phyloP scores from a whole-genome alignment of 345 rosid genomes.

The Brassica cretica region DNA sequence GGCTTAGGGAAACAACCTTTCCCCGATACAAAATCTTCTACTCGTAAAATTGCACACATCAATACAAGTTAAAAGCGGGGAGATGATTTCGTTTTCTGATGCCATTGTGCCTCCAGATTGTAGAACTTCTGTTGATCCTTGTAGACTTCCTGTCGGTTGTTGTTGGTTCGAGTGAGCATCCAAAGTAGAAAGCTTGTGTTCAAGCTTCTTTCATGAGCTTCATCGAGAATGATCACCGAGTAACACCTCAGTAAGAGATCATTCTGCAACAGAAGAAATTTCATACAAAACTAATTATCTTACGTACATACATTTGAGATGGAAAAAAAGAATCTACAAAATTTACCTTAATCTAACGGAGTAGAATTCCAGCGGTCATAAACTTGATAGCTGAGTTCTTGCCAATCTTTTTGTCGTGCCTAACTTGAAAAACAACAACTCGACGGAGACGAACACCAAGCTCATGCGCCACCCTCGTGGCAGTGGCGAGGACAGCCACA shows the following conservation, averaged over 20 bases:
- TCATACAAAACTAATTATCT: background rate
- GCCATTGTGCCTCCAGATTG: background rate
- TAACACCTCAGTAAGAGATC: background rate
- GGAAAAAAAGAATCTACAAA: background rate
- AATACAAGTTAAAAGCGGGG: constrained; percentile 20
- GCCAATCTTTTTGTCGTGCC: constrained; percentile 89
- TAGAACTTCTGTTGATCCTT: background rate
- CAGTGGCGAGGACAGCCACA: no score
- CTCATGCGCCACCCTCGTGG: no score
- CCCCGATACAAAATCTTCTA: no score
- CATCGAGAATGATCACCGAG: background rate
- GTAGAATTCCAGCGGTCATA: constrained; percentile 96
- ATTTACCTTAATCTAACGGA: constrained; percentile 86
- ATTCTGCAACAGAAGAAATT: background rate
- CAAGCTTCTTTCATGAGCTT: constrained; percentile 2
- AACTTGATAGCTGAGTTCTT: constrained; percentile 72
- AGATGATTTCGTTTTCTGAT: background rate
- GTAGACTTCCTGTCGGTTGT: background rate
- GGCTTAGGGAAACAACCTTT: no score
- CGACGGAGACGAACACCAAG: no score
- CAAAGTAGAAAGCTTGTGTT: background rate
- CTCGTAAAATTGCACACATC: constrained; percentile 63
- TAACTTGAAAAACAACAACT: constrained; percentile 83
- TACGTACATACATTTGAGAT: background rate
- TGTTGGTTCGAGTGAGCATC: background rate